Evolutionary conservation across 768 basidiomycete genomes (phyloP), one percentile per base, ranked within the genome.

Genomic region (Rhodosporidiobolus odoratus): DNA sequence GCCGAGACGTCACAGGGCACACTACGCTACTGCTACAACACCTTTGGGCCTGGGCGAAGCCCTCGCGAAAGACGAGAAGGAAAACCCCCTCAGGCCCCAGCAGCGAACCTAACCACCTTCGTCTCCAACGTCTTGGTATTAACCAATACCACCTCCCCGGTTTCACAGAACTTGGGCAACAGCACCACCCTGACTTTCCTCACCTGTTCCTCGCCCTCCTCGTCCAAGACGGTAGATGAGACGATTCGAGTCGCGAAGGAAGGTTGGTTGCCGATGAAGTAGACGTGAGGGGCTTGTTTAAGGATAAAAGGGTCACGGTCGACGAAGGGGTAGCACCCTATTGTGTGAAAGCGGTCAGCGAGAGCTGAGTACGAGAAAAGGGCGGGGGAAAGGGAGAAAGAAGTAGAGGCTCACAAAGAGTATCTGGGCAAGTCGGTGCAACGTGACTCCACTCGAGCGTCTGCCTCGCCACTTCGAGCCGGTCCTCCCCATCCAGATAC

Each of bases 401-500:
- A 50, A 16, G 32, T 48, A 40, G 48, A 43, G 34, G 76, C 82
- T 75, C 62, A 83, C 83, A 97, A 6, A 99, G 84, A 1, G 96
- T 99, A 80, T 99, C 96, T 35, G 96, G 96, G 34, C 95, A 95
- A 13, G 96, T 98, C 6, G 96, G 96, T n/a, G 96, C 93, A 79
- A 96, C 86, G 81, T 98, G 95, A 67, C 93, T 83, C 96, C 95
- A 99, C 75, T 84, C 85, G 41, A 99, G 83, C 17, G 92, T 94
- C 50, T 88, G 83, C 76, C 87, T 85, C 16, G 91, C 85, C 69
- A 97, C 83, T 4, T 85, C 85, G 41, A 95, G 78, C 48, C 88
- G 84, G n/a, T 89, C 88, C 66, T 85, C 83, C 16, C 72, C 70
- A 34, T 81, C 80, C 50, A 98, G 82, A 80, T 99, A 99, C 78